Evolutionary conservation across 192 early-diverging fungal genomes (phyloP), one percentile per base, ranked within the genome.

Genomic region (Piromyces finnis): DNA sequence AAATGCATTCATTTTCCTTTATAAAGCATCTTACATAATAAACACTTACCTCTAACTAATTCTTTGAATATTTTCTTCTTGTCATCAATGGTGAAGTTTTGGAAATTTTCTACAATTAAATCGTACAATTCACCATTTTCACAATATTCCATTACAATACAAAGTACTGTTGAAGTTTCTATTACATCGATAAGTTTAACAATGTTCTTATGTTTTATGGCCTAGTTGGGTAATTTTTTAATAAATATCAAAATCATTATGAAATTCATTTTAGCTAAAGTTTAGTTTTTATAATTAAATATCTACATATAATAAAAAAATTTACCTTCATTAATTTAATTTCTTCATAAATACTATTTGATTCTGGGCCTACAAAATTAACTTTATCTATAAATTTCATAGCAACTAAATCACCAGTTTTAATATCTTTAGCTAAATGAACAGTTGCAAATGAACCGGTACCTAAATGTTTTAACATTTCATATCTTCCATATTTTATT

Each of bases 121-220:
- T 94, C 92, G 83, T 92, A 94, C 15, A 94, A 83, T 79, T 94
- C 94, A 15, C 92, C 93, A 59, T 92, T 92, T 30, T 86, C 83
- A 11, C 90, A 86, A 85, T 92, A 91, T 79, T 93, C 93, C 30
- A 94, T 81, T 12, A 94, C 86, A 28, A 94, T 84, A 80, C 91
- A 94, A 39, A 87, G 82, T 51, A 91, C 86, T 27, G 85, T 84
- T 7, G 88, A 84, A 0, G 90, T 92, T 78, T 93, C 91, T 78
- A 93, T 85, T 1, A 87, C 88, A 29, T 90, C 90, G 36, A 88
- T 81, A 7, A 94, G 82, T 7, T 85, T 84, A 28, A 94, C 88
- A 79, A 94, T 91, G 81, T 92, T 88, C 26, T 90, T 87, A 83
- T 94, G 92, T 29, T 91, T 83, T 13, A 94, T 85, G 29, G 85